A percentile compares a stretch with the other conserved stretches of the same genome.
Evolutionary conservation across 495 filamentous ascomycete species (phyloP).

Genomic region (Usnea hakonensis): DNA sequence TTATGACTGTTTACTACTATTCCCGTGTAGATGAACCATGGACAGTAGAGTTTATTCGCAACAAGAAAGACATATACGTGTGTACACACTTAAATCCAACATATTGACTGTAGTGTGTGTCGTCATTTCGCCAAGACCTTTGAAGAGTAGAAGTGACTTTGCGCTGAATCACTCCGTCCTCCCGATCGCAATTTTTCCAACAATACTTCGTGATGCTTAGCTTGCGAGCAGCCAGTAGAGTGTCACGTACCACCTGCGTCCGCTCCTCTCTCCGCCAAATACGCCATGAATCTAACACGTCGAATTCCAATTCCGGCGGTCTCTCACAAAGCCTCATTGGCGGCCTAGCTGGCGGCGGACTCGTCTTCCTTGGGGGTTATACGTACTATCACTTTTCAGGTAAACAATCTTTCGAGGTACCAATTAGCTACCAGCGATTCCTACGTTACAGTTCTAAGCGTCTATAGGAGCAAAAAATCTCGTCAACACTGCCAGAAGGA

Average conservation of each 20-base stretch:
- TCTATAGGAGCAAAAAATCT: constrained; percentile 40
- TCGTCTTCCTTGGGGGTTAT: constrained; percentile 44
- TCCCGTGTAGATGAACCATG: not conserved
- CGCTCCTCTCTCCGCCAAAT: constrained; percentile 15
- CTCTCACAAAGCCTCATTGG: constrained; percentile 32
- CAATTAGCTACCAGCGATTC: not conserved
- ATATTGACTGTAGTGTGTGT: no score
- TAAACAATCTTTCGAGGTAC: constrained; percentile 2
- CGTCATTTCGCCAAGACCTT: not conserved
- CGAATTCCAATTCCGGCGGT: constrained; percentile 8
- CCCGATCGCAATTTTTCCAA: not conserved
- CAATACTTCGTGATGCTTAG: constrained; percentile 6
- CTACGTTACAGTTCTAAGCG: not conserved
- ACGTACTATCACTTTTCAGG: constrained; percentile 50
- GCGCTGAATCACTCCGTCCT: no score
- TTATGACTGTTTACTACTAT: not conserved
- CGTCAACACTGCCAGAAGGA: constrained; percentile 41
- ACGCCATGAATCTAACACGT: constrained; percentile 14
- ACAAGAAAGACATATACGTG: not conserved
- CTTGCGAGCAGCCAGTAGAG: constrained; percentile 6
- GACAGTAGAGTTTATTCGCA: not conserved
- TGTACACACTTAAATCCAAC: no score
- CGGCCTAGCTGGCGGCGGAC: constrained; percentile 43
- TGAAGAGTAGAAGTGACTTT: no score
- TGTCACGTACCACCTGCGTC: constrained; percentile 5